phyloP scores from a whole-genome alignment of 139 green algal species.

The Closterium sp. region DNA sequence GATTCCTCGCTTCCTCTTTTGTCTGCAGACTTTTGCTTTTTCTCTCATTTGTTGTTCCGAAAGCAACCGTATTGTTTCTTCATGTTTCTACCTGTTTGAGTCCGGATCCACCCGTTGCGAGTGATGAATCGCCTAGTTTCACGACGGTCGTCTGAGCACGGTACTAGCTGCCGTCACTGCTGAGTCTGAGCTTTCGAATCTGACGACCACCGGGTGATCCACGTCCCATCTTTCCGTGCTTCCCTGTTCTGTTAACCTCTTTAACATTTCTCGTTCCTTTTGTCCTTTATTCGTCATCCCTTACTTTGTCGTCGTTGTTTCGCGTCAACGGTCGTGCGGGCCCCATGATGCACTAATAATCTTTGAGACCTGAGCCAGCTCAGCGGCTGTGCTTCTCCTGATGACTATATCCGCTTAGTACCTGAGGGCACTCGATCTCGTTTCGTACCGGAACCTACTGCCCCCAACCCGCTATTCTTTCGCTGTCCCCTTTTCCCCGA shows the following conservation, averaged over 20 bases:
- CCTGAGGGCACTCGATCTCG: neutral
- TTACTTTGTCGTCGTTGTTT: neutral
- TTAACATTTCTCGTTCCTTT: neutral
- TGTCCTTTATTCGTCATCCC: neutral
- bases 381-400: neutral
- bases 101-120: neutral
- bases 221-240: neutral
- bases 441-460: no score
- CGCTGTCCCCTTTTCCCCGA: no score
- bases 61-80: no score
- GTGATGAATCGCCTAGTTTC: neutral
- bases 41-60: no score
- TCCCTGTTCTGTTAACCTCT: no score
- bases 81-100: no score
- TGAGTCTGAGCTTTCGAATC: neutral
- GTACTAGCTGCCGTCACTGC: neutral
- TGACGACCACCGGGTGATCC: neutral
- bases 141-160: neutral
- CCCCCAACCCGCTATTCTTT: neutral
- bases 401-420: neutral
- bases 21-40: no score
- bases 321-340: neutral
- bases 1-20: no score
- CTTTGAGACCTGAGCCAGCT: neutral
- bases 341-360: neutral